These are phyloP conservation scores for Papiliotrema fonsecae DNA, from an alignment of 1,284 basidiomycete genomes.

Conservation along the genomic window DNA sequence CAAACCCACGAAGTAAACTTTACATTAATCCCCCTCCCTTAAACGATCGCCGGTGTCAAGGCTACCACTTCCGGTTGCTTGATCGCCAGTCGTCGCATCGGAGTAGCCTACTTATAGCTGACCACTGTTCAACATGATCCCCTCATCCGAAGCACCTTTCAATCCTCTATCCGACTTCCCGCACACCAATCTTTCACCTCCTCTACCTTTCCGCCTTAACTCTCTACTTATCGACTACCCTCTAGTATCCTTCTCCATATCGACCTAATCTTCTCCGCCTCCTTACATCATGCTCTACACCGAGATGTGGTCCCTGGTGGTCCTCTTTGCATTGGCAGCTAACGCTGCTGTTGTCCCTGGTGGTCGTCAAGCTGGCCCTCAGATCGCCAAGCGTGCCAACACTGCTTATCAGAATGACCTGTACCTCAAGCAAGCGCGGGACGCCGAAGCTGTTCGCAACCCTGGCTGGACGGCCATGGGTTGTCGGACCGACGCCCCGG, in stretches of 20 bases:
- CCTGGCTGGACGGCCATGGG: slow-evolving; percentile 6
- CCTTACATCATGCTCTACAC: background rate
- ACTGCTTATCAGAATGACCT: background rate
- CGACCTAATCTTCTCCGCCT: background rate
- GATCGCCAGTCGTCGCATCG: too few species aligned
- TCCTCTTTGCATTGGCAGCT: background rate
- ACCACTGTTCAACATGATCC: too few species aligned
- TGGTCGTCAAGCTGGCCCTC: background rate
- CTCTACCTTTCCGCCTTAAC: background rate
- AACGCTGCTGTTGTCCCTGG: slow-evolving; percentile 1
- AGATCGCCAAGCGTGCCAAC: background rate
- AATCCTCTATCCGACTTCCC: too few species aligned
- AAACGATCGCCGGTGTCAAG: too few species aligned
- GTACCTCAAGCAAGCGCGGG: slow-evolving; percentile 2
- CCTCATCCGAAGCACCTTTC: background rate
- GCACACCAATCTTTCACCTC: background rate
- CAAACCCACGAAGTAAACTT: too few species aligned
- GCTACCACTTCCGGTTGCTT: too few species aligned
- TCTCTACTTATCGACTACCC: background rate
- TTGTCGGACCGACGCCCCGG: slow-evolving; percentile 4
- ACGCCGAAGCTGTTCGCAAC: slow-evolving; percentile 1
- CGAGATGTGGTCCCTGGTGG: background rate
- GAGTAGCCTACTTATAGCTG: too few species aligned
- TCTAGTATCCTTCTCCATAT: background rate
- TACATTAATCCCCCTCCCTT: too few species aligned